Base-by-base conservation (phyloP, 139 green algal genomes). In the Ulvella scutata region DNA sequence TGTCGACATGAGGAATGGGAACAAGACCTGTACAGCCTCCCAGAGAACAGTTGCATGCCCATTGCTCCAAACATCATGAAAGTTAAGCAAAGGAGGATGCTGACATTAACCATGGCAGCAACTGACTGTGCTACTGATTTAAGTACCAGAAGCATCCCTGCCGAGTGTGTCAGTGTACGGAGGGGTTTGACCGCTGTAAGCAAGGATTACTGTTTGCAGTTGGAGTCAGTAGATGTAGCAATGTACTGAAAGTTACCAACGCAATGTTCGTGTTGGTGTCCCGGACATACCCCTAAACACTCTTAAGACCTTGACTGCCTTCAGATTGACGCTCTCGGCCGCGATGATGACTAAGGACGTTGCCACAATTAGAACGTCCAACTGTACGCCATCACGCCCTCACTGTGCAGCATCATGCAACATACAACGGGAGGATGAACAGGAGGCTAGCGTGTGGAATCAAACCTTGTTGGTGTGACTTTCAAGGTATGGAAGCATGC, bases 51-150 rank as follows among this genome's bases (percentile, higher is more conserved):
- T 77, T 94, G 88, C 43, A 91, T 83, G 4, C 89, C 91, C 37
- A 96, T 78, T 72, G 95, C 93, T 75, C 85, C 90, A 79, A 95
- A 96, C 38, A 96, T 89, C 38, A 92, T 34, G 79, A 93, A 91
- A 72, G 90, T 87, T 3, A 96, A 80, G 38, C 88, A 38, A 29
- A 85, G 81, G 17, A 96, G 79, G 3, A 92, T 73, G 73, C 83
- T 82, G 3, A 96, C 89, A 62, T 95, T 94, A 73, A 74, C 86
- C 85, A 94, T 91, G 37, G 86, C 81, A 3, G 82, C 80, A 43
- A 93, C 72, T 26, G 74, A 87, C 28, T 88, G 79, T 2, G 83
- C 80, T n/a, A 94, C 74, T n/a, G 81, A 87, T 74, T 90, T 88
- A 75, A 95, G 87, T 35, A 95, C 87, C 51, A 93, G 82, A 67